Conservation (phyloP, 1,284 basidiomycete species). For the Moesziomyces antarcticus region DNA sequence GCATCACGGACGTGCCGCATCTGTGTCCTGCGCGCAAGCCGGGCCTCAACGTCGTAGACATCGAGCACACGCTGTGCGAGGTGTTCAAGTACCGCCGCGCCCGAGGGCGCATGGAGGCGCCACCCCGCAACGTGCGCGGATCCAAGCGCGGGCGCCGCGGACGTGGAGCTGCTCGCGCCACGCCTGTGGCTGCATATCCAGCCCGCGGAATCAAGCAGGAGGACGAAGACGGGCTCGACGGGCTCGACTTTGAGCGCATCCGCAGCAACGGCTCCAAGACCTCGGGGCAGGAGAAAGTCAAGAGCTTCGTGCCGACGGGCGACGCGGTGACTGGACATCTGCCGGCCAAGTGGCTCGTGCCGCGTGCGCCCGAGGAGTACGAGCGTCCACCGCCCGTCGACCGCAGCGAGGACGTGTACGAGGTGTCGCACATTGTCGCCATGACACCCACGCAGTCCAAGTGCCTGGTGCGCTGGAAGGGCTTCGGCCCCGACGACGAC, state of each 20-base stretch:
- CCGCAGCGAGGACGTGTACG: constrained; percentile 30
- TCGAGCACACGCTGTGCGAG: constrained; percentile 78
- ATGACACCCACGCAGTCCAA: constrained; percentile 53
- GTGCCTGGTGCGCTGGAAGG: constrained; percentile 75
- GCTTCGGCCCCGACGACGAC: constrained; percentile 73
- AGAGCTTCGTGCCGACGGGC: constrained; percentile 44
- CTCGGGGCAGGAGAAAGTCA: constrained; percentile 18
- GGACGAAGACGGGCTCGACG: constrained; percentile 31
- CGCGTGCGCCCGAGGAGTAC: constrained; percentile 17
- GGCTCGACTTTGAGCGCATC: constrained; percentile 27
- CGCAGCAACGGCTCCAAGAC: constrained; percentile 29
- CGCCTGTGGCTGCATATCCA: not conserved
- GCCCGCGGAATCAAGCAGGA: constrained; percentile 14
- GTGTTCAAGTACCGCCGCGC: constrained; percentile 76
- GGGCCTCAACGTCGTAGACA: constrained; percentile 71
- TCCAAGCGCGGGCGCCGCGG: constrained; percentile 7
- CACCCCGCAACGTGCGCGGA: not conserved
- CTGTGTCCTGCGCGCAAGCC: constrained; percentile 65
- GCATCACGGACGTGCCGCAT: constrained; percentile 33
- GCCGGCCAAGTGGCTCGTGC: constrained; percentile 38
- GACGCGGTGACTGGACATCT: constrained; percentile 67
- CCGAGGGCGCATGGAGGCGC: constrained; percentile 2
- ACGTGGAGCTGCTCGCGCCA: constrained; percentile 3
- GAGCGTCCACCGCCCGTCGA: constrained; percentile 34
- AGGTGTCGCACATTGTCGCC: constrained; percentile 41